Evolutionary conservation across 2,329 filamentous ascomycete genomes (phyloP).

Genomic region (Coleophoma eucalyptorum): DNA sequence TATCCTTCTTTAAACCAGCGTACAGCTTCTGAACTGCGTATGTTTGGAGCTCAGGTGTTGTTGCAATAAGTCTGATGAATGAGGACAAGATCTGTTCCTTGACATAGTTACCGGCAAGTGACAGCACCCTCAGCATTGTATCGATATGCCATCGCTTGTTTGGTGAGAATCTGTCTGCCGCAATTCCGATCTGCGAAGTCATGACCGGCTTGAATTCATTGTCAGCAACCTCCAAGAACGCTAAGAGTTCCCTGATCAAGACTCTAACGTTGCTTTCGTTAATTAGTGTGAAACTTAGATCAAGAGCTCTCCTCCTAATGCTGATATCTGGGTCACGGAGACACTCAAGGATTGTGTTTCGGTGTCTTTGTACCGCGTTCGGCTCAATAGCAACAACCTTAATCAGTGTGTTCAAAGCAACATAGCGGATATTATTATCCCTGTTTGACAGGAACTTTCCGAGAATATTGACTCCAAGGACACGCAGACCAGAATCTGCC

Average conservation of each 20-base stretch:
- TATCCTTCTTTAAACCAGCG: constrained; percentile 85
- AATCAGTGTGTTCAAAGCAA: constrained; percentile 93
- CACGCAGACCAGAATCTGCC: constrained; percentile 89
- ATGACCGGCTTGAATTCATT: constrained; percentile 98
- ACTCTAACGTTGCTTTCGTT: constrained; percentile 96
- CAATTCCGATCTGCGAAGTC: constrained; percentile 97
- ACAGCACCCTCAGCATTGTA: constrained; percentile 92
- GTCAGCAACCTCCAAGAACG: constrained; percentile 94
- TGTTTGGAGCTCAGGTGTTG: constrained; percentile 88
- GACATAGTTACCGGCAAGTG: constrained; percentile 91
- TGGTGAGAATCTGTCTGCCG: constrained; percentile 90
- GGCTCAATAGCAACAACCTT: constrained; percentile 98
- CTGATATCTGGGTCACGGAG: constrained; percentile 96
- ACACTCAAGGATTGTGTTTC: constrained; percentile 97
- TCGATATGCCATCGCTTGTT: constrained; percentile 99
- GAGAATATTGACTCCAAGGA: constrained; percentile 95
- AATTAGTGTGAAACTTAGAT: constrained; percentile 96
- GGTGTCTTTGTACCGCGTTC: constrained; percentile 93
- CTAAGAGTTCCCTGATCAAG: constrained; percentile 85
- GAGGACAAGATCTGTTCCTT: constrained; percentile 98
- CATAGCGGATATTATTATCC: constrained; percentile 99
- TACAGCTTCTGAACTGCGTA: constrained; percentile 97
- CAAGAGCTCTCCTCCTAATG: constrained; percentile 89
- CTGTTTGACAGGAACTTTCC: constrained; percentile 98
- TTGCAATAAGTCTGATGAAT: constrained; percentile 92